These are phyloP conservation scores for Serpula lacrymans DNA, from an alignment of 768 basidiomycete species.

Conservation along the genomic window DNA sequence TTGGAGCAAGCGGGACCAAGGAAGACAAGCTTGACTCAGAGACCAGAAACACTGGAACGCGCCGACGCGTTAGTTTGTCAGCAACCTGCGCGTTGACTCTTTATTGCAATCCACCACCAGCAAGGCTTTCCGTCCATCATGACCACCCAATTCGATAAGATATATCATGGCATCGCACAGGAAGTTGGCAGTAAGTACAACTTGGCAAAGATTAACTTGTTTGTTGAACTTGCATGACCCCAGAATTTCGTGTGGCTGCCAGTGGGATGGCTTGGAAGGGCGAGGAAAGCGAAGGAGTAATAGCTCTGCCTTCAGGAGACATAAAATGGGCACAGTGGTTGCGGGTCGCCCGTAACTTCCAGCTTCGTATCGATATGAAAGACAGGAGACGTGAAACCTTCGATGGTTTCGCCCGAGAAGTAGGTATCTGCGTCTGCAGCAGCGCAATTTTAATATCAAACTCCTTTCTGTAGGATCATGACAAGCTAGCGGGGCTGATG, in stretches of 20 bases:
- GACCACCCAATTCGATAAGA: slow-evolving; percentile 82
- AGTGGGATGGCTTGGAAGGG: slow-evolving; percentile 96
- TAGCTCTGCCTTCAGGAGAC: slow-evolving; percentile 62
- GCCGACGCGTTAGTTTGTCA: slow-evolving; percentile 19
- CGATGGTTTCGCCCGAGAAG: slow-evolving; percentile 91
- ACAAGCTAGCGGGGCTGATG: slow-evolving; percentile 72
- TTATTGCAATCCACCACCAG: slow-evolving; percentile 11
- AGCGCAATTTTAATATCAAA: too few relatives aligned
- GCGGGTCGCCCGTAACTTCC: slow-evolving; percentile 88
- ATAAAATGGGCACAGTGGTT: slow-evolving; percentile 92
- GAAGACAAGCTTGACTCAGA: neutral
- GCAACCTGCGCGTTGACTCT: slow-evolving; percentile 31
- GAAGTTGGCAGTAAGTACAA: slow-evolving; percentile 77
- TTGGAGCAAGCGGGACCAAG: neutral
- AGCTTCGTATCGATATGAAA: slow-evolving; percentile 80
- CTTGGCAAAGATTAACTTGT: neutral
- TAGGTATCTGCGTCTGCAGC: slow-evolving; percentile 30
- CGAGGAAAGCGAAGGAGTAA: slow-evolving; percentile 59
- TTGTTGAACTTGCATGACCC: slow-evolving; percentile 4
- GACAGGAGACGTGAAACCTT: slow-evolving; percentile 80
- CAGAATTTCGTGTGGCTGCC: slow-evolving; percentile 83
- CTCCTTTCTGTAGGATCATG: slow-evolving; percentile 71
- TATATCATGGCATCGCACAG: slow-evolving; percentile 70
- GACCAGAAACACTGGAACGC: slow-evolving; percentile 3
- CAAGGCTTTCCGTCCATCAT: slow-evolving; percentile 28